Evolutionary conservation across 2,329 filamentous ascomycete species (phyloP).

Genomic region (Xylariaceae sp.): DNA sequence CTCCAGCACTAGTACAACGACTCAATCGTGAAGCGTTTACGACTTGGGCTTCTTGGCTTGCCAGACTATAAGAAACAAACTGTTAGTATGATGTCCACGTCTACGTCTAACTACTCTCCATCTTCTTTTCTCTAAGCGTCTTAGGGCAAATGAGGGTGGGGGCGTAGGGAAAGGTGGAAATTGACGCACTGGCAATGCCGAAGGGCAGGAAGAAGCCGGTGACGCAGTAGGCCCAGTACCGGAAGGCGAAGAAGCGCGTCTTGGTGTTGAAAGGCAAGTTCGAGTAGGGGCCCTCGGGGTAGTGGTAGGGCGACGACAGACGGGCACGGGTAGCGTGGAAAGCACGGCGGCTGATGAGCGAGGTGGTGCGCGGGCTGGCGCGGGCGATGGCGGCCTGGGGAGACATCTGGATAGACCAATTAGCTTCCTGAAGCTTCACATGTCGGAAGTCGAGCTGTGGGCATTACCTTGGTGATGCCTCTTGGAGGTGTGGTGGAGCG

Average conservation of each 20-base stretch:
- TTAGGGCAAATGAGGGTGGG: not conserved
- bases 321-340: constrained; percentile 91
- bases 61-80: constrained; percentile 50
- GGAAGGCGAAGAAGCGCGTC: constrained; percentile 81
- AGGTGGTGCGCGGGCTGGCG: constrained; percentile 65
- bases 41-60: constrained; percentile 56
- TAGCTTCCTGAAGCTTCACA: constrained; percentile 38
- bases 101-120: not conserved
- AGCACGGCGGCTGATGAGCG: constrained; percentile 82
- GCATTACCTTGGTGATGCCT: constrained; percentile 31
- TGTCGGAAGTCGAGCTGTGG: not conserved
- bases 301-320: constrained; percentile 93
- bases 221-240: constrained; percentile 78
- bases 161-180: constrained; percentile 23
- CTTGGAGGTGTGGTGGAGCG: constrained; percentile 8
- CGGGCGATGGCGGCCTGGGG: constrained; percentile 67
- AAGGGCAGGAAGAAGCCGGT: constrained; percentile 67
- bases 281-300: constrained; percentile 91
- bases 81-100: constrained; percentile 10
- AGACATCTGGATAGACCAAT: constrained; percentile 74
- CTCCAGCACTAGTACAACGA: constrained; percentile 1
- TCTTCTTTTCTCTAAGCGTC: not conserved
- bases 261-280: constrained; percentile 98
- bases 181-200: constrained; percentile 65
- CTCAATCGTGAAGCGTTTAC: constrained; percentile 39